Evolutionary conservation across 495 filamentous ascomycete genomes (phyloP), one percentile per base, ranked within the genome.

Genomic region (Hypoxylon crocopeplum): DNA sequence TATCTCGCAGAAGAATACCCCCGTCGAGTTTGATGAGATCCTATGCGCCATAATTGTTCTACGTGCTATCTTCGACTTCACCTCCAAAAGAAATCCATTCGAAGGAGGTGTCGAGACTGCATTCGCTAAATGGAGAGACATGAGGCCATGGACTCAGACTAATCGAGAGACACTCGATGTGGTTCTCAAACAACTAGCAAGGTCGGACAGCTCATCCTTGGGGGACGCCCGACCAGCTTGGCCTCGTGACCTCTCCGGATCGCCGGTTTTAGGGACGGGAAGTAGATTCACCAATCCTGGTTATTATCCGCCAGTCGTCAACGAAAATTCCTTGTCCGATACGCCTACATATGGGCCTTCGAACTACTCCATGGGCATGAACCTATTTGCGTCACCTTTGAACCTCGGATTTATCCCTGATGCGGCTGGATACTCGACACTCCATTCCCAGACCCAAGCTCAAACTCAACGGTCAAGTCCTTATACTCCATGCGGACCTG

Each of bases 21-120:
- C 44, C 3, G 16, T 13, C 16, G 19, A 50, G 7, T 55, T 59
- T 17, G n/a, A 55, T 20, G 49, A 50, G n/a, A 48, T 59, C 1
- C 41, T 64, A 11, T 46, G 48, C 22, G 49, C 55, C 12, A 46
- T 59, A 22, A 41, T 64, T 7, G 61, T 64, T 7, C 49, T 49
- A n/a, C 61, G 54, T 32, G 45, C 55, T 1, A 59, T 37, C 15
- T 32, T 40, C 24, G 12, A 48, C 6, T 63, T 36, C 17, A 40
- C 47, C 0, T 44, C 15, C 20, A 30, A 54, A 24, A 49, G 41
- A 1, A 54, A 44, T 44, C 42, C 44, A 3, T 39, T 50, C 27
- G 38, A 37, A 12, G 40, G 15, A n/a, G 22, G n/a, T 10, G 45
- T 39, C 13, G 19, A 59, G 21, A 55, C 61, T 10, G 49, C 61